Evolutionary conservation across 2,329 filamentous ascomycete genomes (phyloP).

Genomic region (Niveomyces coronatus): DNA sequence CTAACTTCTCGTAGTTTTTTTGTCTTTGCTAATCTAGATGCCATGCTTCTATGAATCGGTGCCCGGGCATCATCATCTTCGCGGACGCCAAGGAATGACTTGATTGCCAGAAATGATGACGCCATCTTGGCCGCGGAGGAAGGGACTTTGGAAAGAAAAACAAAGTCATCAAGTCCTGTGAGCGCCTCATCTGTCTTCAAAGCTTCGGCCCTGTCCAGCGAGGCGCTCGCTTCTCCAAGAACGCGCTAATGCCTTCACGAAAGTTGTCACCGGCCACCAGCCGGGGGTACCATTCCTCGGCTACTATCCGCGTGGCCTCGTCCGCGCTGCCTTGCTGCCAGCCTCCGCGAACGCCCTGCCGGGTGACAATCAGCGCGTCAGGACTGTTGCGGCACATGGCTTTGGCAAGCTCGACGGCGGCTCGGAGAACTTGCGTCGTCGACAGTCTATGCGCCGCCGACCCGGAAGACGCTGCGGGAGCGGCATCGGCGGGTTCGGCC

Average conservation of each 20-base stretch:
- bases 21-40: too few relatives aligned
- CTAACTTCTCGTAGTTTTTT: too few relatives aligned
- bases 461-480: constrained; percentile 42
- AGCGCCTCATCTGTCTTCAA: too few relatives aligned
- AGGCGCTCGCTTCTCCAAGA: too few relatives aligned
- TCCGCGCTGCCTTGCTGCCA: constrained; percentile 57
- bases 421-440: not conserved
- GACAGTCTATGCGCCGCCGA: not conserved
- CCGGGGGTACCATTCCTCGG: not conserved
- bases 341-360: constrained; percentile 57
- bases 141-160: too few relatives aligned
- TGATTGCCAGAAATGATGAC: too few relatives aligned
- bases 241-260: not conserved
- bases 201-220: not conserved
- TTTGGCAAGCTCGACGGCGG: constrained; percentile 10
- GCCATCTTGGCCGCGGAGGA: too few relatives aligned
- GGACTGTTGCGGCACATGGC: constrained; percentile 56
- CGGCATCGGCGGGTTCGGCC: constrained; percentile 41
- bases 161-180: too few relatives aligned
- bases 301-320: constrained; percentile 26
- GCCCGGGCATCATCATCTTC: too few relatives aligned
- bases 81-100: too few relatives aligned
- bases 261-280: constrained; percentile 2
- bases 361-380: constrained; percentile 58
- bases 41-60: too few relatives aligned